Evolutionary conservation across 306 rosid genomes (phyloP).

Genomic region (Castanospermum australe): DNA sequence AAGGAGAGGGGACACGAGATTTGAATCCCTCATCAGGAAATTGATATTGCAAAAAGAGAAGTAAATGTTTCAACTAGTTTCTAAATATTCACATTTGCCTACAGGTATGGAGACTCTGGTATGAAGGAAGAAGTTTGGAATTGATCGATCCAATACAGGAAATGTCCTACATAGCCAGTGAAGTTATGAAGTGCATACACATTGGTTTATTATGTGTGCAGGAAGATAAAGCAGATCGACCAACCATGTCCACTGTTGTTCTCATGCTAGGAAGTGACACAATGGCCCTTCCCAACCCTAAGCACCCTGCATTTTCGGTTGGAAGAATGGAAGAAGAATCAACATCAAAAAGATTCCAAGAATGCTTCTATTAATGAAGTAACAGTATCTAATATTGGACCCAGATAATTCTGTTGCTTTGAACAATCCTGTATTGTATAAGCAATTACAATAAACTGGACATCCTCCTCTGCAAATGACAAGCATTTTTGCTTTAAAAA

Average conservation of each 20-base stretch:
- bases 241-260: constrained; percentile 40
- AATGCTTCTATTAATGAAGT: not conserved
- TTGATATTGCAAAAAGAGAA: not conserved
- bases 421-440: not conserved
- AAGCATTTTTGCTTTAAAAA: not conserved
- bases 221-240: constrained; percentile 40
- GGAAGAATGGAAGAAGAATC: not conserved
- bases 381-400: not conserved
- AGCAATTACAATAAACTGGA: not conserved
- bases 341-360: not conserved
- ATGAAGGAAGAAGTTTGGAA: constrained; percentile 23
- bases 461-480: not conserved
- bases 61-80: not conserved
- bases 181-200: constrained; percentile 30
- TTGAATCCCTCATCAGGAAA: not conserved
- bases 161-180: not conserved
- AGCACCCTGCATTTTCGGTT: constrained; percentile 31
- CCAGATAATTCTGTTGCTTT: not conserved
- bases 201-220: constrained; percentile 48
- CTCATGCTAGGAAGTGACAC: constrained; percentile 26
- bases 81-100: not conserved
- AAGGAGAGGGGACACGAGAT: no score
- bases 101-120: constrained; percentile 49
- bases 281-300: constrained; percentile 33
- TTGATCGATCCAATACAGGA: constrained; percentile 29